Conservation (phyloP, 2,329 filamentous ascomycete genomes). For the Pestalotiopsis sp. region DNA sequence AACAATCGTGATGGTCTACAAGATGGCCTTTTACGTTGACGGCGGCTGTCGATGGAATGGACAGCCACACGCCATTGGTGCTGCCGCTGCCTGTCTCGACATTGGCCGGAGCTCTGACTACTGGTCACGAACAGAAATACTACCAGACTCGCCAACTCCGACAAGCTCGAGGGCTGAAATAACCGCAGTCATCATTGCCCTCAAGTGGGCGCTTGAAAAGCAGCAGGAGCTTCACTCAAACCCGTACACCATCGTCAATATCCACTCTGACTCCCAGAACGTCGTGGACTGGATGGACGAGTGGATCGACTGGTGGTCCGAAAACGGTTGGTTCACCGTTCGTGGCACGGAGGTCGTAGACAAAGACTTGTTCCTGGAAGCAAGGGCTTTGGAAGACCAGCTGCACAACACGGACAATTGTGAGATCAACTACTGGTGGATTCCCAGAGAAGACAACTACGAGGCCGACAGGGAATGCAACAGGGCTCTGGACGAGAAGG, state of each 20-base stretch:
- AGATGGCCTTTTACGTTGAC: slow-evolving; percentile 37
- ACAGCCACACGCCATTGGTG: slow-evolving; percentile 26
- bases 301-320: too few species aligned
- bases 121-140: not conserved
- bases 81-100: slow-evolving; percentile 32
- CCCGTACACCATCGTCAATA: too few species aligned
- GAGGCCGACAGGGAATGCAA: slow-evolving; percentile 36
- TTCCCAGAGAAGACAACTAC: slow-evolving; percentile 30
- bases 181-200: too few species aligned
- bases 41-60: slow-evolving; percentile 38
- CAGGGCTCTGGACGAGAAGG: slow-evolving; percentile 27
- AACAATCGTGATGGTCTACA: slow-evolving; percentile 28
- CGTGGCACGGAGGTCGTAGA: too few species aligned
- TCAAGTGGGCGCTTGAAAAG: too few species aligned
- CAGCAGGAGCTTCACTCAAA: too few species aligned
- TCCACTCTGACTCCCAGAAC: too few species aligned
- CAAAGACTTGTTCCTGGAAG: too few species aligned
- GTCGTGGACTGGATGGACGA: too few species aligned
- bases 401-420: not conserved
- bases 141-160: not conserved
- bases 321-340: too few species aligned
- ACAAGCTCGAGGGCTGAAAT: too few species aligned
- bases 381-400: too few species aligned
- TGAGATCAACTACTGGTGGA: not conserved
- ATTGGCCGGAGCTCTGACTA: not conserved